Percentiles rank a stretch among this genome's conserved stretches.
Conservation (phyloP, 108 stramenopile species). For the Cylindrotheca fusiformis region DNA sequence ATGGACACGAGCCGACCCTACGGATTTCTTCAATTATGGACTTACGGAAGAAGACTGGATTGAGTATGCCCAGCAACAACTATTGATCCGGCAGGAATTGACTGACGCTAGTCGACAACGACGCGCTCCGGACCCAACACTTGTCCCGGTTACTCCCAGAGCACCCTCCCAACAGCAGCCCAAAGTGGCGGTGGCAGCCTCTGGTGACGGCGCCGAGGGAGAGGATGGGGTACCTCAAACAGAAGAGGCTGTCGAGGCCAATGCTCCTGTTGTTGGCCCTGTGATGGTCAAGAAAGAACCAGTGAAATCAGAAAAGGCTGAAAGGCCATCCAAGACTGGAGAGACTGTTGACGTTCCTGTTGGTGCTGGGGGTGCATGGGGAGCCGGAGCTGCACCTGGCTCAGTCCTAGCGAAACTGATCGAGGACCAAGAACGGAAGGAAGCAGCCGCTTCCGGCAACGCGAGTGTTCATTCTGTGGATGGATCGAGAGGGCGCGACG, state of each 20-base stretch:
- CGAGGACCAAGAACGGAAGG: slow-evolving; percentile 53
- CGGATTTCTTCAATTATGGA: slow-evolving; percentile 90
- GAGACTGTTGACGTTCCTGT: slow-evolving; percentile 13
- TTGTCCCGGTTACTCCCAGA: slow-evolving; percentile 70
- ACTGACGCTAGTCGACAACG: slow-evolving; percentile 82
- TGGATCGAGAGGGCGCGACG: background rate
- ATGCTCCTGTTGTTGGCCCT: slow-evolving; percentile 21
- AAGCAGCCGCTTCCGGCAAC: background rate
- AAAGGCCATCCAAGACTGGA: slow-evolving; percentile 24
- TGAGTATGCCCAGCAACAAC: slow-evolving; percentile 79
- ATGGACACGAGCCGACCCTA: slow-evolving; percentile 72
- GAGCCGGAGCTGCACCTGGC: slow-evolving; percentile 73
- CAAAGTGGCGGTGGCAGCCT: slow-evolving; percentile 55
- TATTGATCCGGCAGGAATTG: slow-evolving; percentile 82
- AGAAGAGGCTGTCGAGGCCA: slow-evolving; percentile 31
- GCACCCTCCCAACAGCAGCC: slow-evolving; percentile 63
- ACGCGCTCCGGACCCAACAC: slow-evolving; percentile 70
- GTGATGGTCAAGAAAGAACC: slow-evolving; percentile 31
- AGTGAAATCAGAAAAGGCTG: slow-evolving; percentile 3
- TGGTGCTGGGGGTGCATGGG: slow-evolving; percentile 79
- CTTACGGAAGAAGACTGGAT: slow-evolving; percentile 84
- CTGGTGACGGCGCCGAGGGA: slow-evolving; percentile 29
- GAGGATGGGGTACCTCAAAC: slow-evolving; percentile 24
- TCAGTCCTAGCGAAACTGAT: slow-evolving; percentile 71
- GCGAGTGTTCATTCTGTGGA: too few species aligned